Base-by-base conservation (phyloP, 2,329 filamentous ascomycete genomes). In the Aspergillus sergii region DNA sequence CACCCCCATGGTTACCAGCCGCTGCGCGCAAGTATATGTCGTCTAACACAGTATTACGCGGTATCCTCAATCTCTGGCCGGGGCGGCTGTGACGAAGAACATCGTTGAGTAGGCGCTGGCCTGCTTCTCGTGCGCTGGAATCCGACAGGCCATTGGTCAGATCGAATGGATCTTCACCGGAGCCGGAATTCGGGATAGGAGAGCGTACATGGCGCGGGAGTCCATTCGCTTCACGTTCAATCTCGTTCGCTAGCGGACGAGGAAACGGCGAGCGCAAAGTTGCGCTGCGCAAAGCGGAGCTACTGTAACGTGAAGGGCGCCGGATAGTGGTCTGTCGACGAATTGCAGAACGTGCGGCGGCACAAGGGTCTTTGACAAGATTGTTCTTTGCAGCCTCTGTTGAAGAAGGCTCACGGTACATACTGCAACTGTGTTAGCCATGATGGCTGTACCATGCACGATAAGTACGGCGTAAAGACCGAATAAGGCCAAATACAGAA, bases 291-390 rank as follows among this genome's bases (percentile, higher is more conserved):
- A 71, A 65, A 41, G 72, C 69, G 41, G 72, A 71, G 48, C 68
- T 61, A 62, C 60, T 62, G 59, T 71, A 68, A 61, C 72, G 74
- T 54, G 71, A 71, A 23, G 70, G 66, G 46, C 74, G 74, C 48
- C 75, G 73, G 64, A 80, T 73, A 53, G 75, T 72, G 63, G 76
- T 70, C 66, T 83, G 81, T 63, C 87, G 84, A 64, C 87, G 84
- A 70, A 89, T 89, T 48, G 84, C 76, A 45, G 85, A 88, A 72
- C 86, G 84, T 60, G 82, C 77, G 61, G 80, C 73, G 54, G 84
- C 84, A 62, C 82, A 82, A 43, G 81, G 75, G 70, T 88, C 86
- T 73, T 86, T 87, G 66, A 79, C 72, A 59, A 79, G 73, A 62
- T 79, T 76, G 59, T 79, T 81, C 57, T 72, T 76, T 36, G 67